These are phyloP conservation scores for Nepenthes alata DNA, from an alignment of 179 eudicot genomes.

Conservation along the genomic window DNA sequence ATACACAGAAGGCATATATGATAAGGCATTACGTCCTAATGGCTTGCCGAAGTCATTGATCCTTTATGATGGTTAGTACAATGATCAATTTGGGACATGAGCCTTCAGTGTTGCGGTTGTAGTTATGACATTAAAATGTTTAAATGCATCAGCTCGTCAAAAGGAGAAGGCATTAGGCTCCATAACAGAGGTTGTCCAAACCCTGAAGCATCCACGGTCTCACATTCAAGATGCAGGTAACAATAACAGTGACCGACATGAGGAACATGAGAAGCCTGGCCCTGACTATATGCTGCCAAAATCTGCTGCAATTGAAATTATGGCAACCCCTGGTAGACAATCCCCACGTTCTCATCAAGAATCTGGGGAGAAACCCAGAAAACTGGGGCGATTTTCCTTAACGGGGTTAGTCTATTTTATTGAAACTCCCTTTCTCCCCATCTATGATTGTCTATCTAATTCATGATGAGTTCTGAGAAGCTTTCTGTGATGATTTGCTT, in stretches of 20 bases:
- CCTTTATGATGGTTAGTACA: slow-evolving; percentile 75
- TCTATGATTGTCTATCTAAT: background rate
- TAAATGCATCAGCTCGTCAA: slow-evolving; percentile 67
- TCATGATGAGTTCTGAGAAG: background rate
- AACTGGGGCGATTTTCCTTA: slow-evolving; percentile 26
- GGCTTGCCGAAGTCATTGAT: slow-evolving; percentile 87
- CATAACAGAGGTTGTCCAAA: slow-evolving; percentile 87
- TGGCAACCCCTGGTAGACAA: slow-evolving; percentile 39
- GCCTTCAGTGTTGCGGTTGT: slow-evolving; percentile 1
- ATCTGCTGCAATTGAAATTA: slow-evolving; percentile 28
- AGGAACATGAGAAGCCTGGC: slow-evolving; percentile 25
- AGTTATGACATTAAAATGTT: background rate
- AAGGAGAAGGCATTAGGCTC: slow-evolving; percentile 87
- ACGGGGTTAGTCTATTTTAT: slow-evolving; percentile 44
- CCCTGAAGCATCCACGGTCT: slow-evolving; percentile 65
- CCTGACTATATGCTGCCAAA: slow-evolving; percentile 39
- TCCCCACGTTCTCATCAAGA: slow-evolving; percentile 38
- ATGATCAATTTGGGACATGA: background rate
- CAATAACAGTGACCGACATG: slow-evolving; percentile 20
- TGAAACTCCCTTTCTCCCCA: background rate
- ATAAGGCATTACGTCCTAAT: slow-evolving; percentile 78
- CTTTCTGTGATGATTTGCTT: background rate
- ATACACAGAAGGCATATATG: slow-evolving; percentile 82
- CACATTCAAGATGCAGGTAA: slow-evolving; percentile 28
- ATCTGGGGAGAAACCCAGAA: slow-evolving; percentile 34